A percentile compares a stretch with the other conserved stretches of the same genome.
phyloP scores from a whole-genome alignment of 257 asterid genomes.

The Ballota nigra region DNA sequence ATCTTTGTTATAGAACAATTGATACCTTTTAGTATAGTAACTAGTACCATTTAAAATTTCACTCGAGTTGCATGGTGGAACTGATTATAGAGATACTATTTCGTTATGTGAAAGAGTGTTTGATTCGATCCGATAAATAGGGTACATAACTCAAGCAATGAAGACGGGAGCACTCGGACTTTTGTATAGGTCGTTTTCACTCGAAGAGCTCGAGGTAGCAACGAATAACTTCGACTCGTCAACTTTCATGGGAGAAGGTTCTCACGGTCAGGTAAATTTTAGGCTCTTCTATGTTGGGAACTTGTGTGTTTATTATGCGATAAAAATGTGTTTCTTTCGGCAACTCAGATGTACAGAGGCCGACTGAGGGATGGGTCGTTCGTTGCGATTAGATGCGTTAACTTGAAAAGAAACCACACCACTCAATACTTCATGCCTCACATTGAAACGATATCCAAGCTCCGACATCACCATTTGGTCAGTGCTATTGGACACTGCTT shows the following conservation, averaged over 20 bases:
- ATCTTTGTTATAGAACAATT: too few relatives aligned
- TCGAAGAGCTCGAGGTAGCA: constrained; percentile 80
- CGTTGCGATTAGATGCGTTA: constrained; percentile 67
- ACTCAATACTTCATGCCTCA: constrained; percentile 68
- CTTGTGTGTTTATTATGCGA: constrained; percentile 6
- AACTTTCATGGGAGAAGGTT: constrained; percentile 58
- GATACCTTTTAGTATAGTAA: too few relatives aligned
- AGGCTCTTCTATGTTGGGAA: not conserved
- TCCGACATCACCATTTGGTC: constrained; percentile 78
- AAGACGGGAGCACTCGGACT: constrained; percentile 68
- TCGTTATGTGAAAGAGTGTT: not conserved
- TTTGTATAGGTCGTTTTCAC: constrained; percentile 68
- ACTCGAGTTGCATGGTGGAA: too few relatives aligned
- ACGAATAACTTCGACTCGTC: constrained; percentile 68
- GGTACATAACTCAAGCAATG: constrained; percentile 77
- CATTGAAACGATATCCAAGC: constrained; percentile 70
- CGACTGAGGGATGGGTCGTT: constrained; percentile 63
- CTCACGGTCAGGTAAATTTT: constrained; percentile 58
- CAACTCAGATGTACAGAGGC: constrained; percentile 74
- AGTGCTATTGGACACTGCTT: constrained; percentile 94
- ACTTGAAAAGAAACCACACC: constrained; percentile 53
- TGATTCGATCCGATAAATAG: constrained; percentile 29
- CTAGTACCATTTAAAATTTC: too few relatives aligned
- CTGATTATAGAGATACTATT: too few relatives aligned
- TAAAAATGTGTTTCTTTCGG: constrained; percentile 6